Evolutionary conservation across 805 yeast genomes (phyloP), one percentile per base, ranked within the genome.

Genomic region (Yamadazyma akitaensis): DNA sequence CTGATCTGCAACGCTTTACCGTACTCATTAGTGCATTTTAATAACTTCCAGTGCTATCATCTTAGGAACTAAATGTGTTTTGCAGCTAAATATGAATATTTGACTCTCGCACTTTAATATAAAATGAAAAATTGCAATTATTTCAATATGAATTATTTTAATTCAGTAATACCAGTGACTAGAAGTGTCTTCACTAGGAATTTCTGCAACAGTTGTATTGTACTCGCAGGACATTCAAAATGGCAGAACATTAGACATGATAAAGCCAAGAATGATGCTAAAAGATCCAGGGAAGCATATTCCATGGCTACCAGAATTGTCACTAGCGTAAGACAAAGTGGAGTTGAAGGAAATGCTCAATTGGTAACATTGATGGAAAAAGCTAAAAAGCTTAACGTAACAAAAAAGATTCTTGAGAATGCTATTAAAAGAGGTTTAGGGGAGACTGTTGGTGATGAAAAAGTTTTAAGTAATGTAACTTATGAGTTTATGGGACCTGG

Each of bases 161-260:
- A 25, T 13, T 11, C 32, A n/a, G 7, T 24, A 37, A 24, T 9
- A 19, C 26, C 17, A 37, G 30, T 10, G n/a, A 19, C 13, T 17
- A 38, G 19, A 38, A 13, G 16, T 10, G 21, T 38, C 3, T 2
- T 14, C 17, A 14, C n/a, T 26, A 38, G 33, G 8, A 26, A 28
- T 8, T 17, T 28, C n/a, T 12, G 32, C 10, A 13, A 13, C 3
- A 28, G 32, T 13, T 5, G 57, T 33, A 2, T 43, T 1, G 35
- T 53, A 1, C 47, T 51, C n/a, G 82, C 89, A 0, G 99, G 99
- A 1, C 99, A 92, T 64, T 85, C 88, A 32, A 92, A 91, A 65
- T 92, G 99, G 99, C 88, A 95, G 37, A 88, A 87, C 40, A 92
- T 94, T 55, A 86, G 90, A 60, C 97, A 90, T 61, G 94, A 87